A percentile compares a stretch with the other conserved stretches of the same genome.
These are phyloP conservation scores for Adansonia gregorii DNA, from an alignment of 441 rosid species.

Conservation along the genomic window DNA sequence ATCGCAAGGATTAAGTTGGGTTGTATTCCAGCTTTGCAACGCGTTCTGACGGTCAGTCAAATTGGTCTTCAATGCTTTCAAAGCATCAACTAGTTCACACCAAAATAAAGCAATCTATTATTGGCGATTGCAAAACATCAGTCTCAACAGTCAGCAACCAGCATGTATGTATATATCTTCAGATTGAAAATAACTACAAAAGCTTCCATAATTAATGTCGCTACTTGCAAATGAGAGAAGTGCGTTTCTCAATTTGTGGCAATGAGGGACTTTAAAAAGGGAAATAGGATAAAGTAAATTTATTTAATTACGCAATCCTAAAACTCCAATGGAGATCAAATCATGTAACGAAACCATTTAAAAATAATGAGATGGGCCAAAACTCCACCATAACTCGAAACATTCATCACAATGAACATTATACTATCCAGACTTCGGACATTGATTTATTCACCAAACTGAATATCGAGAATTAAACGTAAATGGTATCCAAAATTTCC, in stretches of 20 bases:
- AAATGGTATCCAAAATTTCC: neutral
- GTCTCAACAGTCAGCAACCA: neutral
- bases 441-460: neutral
- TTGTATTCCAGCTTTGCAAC: constrained; percentile 74
- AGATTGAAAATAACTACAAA: neutral
- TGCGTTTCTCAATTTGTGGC: constrained; percentile 9
- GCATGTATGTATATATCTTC: neutral
- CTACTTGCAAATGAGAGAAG: neutral
- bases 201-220: neutral
- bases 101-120: neutral
- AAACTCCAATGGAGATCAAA: neutral
- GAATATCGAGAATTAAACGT: neutral
- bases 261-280: neutral
- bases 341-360: neutral
- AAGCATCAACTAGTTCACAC: constrained; percentile 57
- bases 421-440: neutral
- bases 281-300: neutral
- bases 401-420: neutral
- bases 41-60: constrained; percentile 67
- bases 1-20: constrained; percentile 63
- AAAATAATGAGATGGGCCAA: neutral
- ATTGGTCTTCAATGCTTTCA: constrained; percentile 51
- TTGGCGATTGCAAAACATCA: neutral
- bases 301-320: neutral
- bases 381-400: neutral